These are phyloP conservation scores for Pyrus betulifolia DNA, from an alignment of 306 rosid genomes.

Conservation along the genomic window DNA sequence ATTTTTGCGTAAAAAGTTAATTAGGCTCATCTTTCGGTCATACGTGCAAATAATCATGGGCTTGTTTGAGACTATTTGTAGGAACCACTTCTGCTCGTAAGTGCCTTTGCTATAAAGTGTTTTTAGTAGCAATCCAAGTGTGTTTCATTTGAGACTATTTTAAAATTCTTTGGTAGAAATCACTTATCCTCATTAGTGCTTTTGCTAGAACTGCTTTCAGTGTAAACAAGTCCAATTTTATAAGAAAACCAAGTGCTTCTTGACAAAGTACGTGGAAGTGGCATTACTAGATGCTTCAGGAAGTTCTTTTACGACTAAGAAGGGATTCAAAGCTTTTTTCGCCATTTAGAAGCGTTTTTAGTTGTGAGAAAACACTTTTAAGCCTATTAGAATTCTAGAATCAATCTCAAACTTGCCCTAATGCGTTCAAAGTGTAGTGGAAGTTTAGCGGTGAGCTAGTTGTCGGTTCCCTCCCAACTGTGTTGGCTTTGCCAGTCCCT, in stretches of 20 bases:
- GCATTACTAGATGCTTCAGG: no score
- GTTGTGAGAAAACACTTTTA: no score
- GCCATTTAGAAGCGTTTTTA: no score
- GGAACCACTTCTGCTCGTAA: not conserved
- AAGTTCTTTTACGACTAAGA: not conserved
- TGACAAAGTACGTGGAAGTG: not conserved
- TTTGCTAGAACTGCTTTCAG: not conserved
- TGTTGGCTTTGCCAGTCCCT: no score
- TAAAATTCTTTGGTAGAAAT: not conserved
- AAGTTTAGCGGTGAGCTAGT: not conserved
- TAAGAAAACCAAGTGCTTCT: not conserved
- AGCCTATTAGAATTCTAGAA: not conserved
- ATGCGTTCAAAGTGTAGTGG: not conserved
- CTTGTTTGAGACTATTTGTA: not conserved
- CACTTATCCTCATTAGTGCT: not conserved
- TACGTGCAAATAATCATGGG: not conserved
- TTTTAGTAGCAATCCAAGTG: not conserved
- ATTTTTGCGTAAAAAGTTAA: not conserved
- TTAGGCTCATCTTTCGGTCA: not conserved
- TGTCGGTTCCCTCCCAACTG: no score
- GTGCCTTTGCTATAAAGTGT: not conserved
- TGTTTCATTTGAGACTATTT: no score
- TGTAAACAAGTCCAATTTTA: not conserved
- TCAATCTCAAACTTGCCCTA: not conserved
- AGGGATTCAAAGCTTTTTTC: no score